Percentiles rank a stretch among this genome's conserved stretches.
Conservation (phyloP, 257 asterid species). For the Nicotiana knightiana region DNA sequence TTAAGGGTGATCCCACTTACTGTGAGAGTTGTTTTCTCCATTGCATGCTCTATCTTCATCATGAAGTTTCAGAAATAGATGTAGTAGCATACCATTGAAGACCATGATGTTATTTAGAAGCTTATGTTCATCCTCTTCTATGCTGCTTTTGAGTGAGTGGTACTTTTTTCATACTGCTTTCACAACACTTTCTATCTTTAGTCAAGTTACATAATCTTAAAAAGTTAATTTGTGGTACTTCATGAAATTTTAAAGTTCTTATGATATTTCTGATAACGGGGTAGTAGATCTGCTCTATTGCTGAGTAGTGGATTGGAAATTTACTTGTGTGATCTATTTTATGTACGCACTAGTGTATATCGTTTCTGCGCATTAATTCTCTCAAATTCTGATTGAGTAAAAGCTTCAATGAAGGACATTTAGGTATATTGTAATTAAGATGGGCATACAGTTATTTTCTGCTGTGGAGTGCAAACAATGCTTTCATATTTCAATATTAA, state of each 20-base stretch:
- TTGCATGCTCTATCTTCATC: background rate
- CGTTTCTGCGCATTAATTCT: background rate
- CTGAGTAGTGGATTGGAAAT: constrained; percentile 2
- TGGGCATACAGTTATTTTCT: background rate
- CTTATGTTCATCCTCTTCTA: background rate
- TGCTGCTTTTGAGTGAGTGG: background rate
- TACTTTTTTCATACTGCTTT: background rate
- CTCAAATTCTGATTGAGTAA: background rate
- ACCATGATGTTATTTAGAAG: background rate
- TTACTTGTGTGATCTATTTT: background rate
- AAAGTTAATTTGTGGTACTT: background rate
- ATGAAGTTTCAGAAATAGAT: background rate
- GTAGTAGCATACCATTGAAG: background rate
- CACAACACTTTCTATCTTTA: background rate
- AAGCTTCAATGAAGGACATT: background rate
- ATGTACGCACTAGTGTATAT: background rate
- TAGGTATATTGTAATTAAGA: background rate
- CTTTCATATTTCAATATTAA: background rate
- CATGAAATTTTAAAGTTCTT: background rate
- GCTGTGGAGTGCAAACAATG: background rate
- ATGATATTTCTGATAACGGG: too few relatives aligned
- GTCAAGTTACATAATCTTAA: background rate
- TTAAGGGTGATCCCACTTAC: background rate
- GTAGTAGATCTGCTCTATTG: background rate
- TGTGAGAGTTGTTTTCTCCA: background rate